Evolutionary conservation across 2,329 filamentous ascomycete genomes (phyloP), one percentile per base, ranked within the genome.

Genomic region (Colletotrichum cereale): DNA sequence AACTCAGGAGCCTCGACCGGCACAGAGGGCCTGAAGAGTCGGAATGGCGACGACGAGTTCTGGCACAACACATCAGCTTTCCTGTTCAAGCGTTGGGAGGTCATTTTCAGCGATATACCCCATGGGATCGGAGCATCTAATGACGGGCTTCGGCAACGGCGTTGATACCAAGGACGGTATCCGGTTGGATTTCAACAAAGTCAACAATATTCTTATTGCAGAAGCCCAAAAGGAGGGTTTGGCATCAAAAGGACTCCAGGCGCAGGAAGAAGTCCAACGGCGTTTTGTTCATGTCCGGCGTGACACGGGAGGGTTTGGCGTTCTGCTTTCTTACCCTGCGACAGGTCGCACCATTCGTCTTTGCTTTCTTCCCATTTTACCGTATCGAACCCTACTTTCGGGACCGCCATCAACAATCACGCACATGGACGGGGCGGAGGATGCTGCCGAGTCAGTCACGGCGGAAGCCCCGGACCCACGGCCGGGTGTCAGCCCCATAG

Each of bases 101-200:
- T n/a, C 31, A 34, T 56, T 65, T 65, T 64, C 40, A 34, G 52
- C 70, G 44, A 56, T 73, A 72, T 65, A 73, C 69, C 69, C 61
- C 60, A 60, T 18, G 36, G 61, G 42, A 58, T 53, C 16, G 50
- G 44, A 63, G 55, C 55, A 47, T 34, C 12, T 26, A 44, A 31
- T 29, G 24, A 34, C 50, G 11, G 44, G 55, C 14, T 60, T 58
- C 24, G 21, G 60, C 31, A 56, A 66, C 60, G 66, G 70, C 70
- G 70, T 70, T 72, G 18, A 65, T 29, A 34, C 40, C 18, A 48
- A 34, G 29, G 34, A 40, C 55, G 18, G 53, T 53, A 47, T 42
- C 38, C 24, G 26, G 58, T 24, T 40, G 21, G 50, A 42, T 42
- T 44, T 57, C 16, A 29, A 53, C 34, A 44, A 16, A 16, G 38